Evolutionary conservation across 768 basidiomycete species (phyloP).

Genomic region (Albatrellus ellisii): DNA sequence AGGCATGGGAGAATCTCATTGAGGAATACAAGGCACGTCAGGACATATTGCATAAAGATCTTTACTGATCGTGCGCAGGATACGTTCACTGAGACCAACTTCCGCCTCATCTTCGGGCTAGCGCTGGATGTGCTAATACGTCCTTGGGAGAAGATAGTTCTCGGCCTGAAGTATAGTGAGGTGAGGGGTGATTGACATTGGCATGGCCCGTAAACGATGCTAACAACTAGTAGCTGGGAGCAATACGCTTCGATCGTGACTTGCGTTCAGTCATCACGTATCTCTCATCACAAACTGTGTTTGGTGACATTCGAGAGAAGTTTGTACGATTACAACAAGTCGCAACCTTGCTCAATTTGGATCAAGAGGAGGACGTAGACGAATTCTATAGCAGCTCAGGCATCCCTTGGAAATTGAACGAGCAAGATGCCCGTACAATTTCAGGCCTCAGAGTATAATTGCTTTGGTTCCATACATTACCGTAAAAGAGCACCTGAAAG

Average conservation of each 20-base stretch:
- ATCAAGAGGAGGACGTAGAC: conserved; percentile 83
- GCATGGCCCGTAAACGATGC: conserved; percentile 1
- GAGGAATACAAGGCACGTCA: conserved; percentile 72
- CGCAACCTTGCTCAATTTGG: conserved; percentile 81
- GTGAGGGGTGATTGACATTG: conserved; percentile 26
- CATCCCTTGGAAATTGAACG: conserved; percentile 74
- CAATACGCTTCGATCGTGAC: conserved; percentile 90
- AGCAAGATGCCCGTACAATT: conserved; percentile 63
- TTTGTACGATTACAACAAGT: conserved; percentile 89
- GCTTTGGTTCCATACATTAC: no score
- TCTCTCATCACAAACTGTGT: conserved; percentile 77
- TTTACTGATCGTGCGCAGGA: conserved; percentile 35
- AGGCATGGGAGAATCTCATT: conserved; percentile 73
- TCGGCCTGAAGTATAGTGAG: conserved; percentile 78
- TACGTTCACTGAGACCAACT: conserved; percentile 79
- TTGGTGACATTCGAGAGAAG: conserved; percentile 86
- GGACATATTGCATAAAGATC: no score
- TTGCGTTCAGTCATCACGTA: conserved; percentile 72
- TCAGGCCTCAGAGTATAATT: conserved; percentile 28
- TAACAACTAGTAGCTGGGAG: conserved; percentile 56
- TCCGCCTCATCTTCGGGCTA: conserved; percentile 72
- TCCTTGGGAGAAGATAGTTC: conserved; percentile 88
- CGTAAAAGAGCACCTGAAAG: no score
- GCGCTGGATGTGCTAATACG: conserved; percentile 81
- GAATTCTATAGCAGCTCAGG: conserved; percentile 93